Conservation (phyloP, 768 basidiomycete genomes). For the Glaciozyma martinii region DNA sequence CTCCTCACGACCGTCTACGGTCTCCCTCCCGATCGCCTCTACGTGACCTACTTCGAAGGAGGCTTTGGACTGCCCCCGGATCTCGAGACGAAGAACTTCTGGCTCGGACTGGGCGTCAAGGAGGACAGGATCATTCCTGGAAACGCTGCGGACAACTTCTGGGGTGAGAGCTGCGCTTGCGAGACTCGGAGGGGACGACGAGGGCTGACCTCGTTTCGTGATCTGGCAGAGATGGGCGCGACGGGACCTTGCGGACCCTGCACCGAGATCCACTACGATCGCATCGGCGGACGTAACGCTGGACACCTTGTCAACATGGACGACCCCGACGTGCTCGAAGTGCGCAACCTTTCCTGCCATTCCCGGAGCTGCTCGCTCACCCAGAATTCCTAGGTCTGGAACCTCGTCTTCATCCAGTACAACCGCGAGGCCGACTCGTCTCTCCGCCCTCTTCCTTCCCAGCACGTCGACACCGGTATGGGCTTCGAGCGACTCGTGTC, state of each 20-base stretch:
- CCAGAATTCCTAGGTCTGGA: slow-evolving; percentile 62
- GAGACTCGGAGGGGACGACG: neutral
- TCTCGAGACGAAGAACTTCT: slow-evolving; percentile 72
- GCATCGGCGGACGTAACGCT: slow-evolving; percentile 94
- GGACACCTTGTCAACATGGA: slow-evolving; percentile 87
- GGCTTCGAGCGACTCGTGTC: slow-evolving; percentile 97
- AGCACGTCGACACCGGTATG: slow-evolving; percentile 98
- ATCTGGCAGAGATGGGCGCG: slow-evolving; percentile 79
- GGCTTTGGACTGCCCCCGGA: slow-evolving; percentile 84
- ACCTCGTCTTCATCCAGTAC: slow-evolving; percentile 98
- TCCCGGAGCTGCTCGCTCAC: neutral
- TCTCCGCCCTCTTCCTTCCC: slow-evolving; percentile 69
- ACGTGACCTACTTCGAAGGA: slow-evolving; percentile 97
- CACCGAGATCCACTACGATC: slow-evolving; percentile 94
- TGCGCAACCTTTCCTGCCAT: slow-evolving; percentile 1
- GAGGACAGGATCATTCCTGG: slow-evolving; percentile 89
- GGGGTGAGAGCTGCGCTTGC: slow-evolving; percentile 57
- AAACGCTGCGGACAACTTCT: slow-evolving; percentile 96
- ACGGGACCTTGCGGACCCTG: slow-evolving; percentile 98
- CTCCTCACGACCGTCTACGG: slow-evolving; percentile 81
- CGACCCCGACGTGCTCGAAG: slow-evolving; percentile 86
- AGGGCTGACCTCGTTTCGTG: slow-evolving; percentile 2
- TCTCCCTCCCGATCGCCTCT: slow-evolving; percentile 79
- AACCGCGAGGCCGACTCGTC: slow-evolving; percentile 86
- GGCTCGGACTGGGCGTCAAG: slow-evolving; percentile 78